phyloP scores from a whole-genome alignment of 352 stramenopile genomes.

The Phytophthora lateralis region DNA sequence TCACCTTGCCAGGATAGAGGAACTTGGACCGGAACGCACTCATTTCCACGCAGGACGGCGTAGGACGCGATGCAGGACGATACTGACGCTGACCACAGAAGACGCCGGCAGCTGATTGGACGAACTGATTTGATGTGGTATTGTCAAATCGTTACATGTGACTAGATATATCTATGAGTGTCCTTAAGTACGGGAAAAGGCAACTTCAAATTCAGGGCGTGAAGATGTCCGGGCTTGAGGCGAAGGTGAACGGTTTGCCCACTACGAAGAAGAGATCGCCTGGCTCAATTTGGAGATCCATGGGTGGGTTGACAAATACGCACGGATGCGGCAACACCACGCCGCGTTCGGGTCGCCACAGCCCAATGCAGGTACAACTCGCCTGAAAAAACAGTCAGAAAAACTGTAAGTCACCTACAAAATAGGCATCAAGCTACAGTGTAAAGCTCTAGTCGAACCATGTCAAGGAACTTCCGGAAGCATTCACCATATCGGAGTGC shows the following conservation, averaged over 20 bases:
- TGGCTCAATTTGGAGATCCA: slow-evolving; percentile 58
- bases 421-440: background rate
- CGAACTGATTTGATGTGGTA: background rate
- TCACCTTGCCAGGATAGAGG: slow-evolving; percentile 80
- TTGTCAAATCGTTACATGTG: background rate
- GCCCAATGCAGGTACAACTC: slow-evolving; percentile 62
- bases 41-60: slow-evolving; percentile 35
- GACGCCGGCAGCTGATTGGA: slow-evolving; percentile 11
- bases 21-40: slow-evolving; percentile 79
- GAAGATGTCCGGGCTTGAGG: slow-evolving; percentile 42
- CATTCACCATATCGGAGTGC: slow-evolving; percentile 58
- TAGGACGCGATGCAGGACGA: slow-evolving; percentile 15
- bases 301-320: slow-evolving; percentile 65
- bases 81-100: slow-evolving; percentile 19
- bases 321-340: slow-evolving; percentile 68
- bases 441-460: slow-evolving; percentile 32
- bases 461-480: slow-evolving; percentile 78
- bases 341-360: slow-evolving; percentile 62
- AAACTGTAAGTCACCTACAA: background rate
- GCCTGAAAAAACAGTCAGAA: slow-evolving; percentile 34
- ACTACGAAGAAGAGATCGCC: slow-evolving; percentile 77
- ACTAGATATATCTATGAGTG: background rate
- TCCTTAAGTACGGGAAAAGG: slow-evolving; percentile 11
- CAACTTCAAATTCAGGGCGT: slow-evolving; percentile 20
- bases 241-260: slow-evolving; percentile 62